Conservation (phyloP, 768 basidiomycete genomes). For the Daedaleopsis nitida region DNA sequence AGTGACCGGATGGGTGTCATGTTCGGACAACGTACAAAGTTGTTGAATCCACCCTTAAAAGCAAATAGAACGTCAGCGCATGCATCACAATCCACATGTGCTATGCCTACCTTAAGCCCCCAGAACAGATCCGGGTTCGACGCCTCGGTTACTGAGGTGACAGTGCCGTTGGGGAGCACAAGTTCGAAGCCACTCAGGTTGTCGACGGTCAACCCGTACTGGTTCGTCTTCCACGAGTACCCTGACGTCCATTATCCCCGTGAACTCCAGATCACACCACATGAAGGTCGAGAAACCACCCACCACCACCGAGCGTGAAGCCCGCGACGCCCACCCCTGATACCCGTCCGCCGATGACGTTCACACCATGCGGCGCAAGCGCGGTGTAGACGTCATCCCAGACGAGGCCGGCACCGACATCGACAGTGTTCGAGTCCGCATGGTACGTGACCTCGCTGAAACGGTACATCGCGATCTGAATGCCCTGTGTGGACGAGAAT, state of each 20-base stretch:
- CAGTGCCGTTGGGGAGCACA: conserved; percentile 54
- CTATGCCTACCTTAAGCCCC: conserved; percentile 40
- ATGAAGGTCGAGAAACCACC: neutral
- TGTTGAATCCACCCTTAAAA: conserved; percentile 60
- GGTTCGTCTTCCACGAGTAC: conserved; percentile 66
- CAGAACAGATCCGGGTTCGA: conserved; percentile 44
- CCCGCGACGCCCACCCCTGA: conserved; percentile 44
- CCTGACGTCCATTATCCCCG: conserved; percentile 38
- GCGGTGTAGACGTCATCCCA: conserved; percentile 71
- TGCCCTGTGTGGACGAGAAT: conserved; percentile 38
- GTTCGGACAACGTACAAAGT: conserved; percentile 43
- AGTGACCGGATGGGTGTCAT: neutral
- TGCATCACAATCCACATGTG: neutral
- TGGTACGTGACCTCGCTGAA: conserved; percentile 32
- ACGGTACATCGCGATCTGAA: conserved; percentile 36
- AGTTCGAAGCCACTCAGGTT: conserved; percentile 57
- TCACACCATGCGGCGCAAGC: conserved; percentile 49
- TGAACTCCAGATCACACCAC: neutral
- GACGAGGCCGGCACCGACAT: conserved; percentile 44
- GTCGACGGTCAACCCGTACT: conserved; percentile 59
- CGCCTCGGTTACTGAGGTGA: conserved; percentile 35
- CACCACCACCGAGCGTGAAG: conserved; percentile 54
- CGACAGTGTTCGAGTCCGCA: conserved; percentile 18
- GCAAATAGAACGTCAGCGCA: neutral
- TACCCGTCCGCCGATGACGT: conserved; percentile 61